Percentiles rank a stretch among this genome's conserved stretches.
Conservation (phyloP, 192 early-diverging fungal species). For the Coemansia sp. region DNA sequence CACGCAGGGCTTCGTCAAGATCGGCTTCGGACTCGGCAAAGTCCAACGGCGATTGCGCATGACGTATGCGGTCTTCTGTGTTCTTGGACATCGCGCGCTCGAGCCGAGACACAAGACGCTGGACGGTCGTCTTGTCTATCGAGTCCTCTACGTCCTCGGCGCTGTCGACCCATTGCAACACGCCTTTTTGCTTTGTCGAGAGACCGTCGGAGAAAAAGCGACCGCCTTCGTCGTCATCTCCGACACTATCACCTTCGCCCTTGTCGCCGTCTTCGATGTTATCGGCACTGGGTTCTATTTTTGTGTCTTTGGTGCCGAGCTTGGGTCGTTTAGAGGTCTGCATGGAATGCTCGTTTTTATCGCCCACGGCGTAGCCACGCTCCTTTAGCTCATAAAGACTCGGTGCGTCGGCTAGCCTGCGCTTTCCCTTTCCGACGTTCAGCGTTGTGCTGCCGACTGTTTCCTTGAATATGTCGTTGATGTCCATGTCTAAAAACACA, state of each 20-base stretch:
- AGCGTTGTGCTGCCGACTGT: constrained; percentile 28
- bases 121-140: constrained; percentile 66
- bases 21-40: constrained; percentile 97
- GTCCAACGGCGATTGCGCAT: constrained; percentile 56
- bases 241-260: too few species aligned
- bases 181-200: constrained; percentile 67
- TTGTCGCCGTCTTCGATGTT: constrained; percentile 3
- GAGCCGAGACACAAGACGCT: constrained; percentile 75
- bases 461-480: constrained; percentile 50
- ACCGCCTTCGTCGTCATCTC: constrained; percentile 71
- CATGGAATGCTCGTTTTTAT: neutral
- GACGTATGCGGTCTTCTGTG: constrained; percentile 78
- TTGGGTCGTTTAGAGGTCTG: neutral
- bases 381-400: constrained; percentile 38
- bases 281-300: neutral
- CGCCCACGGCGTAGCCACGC: constrained; percentile 21
- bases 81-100: constrained; percentile 87
- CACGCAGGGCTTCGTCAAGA: constrained; percentile 85
- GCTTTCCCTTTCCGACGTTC: constrained; percentile 25
- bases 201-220: constrained; percentile 85
- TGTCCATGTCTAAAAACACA: constrained; percentile 27
- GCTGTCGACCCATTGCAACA: constrained; percentile 82
- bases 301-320: neutral
- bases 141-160: constrained; percentile 62
- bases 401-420: constrained; percentile 32